These are phyloP conservation scores for Trichoderma polysporum DNA, from an alignment of 2,329 filamentous ascomycete species.

Conservation along the genomic window DNA sequence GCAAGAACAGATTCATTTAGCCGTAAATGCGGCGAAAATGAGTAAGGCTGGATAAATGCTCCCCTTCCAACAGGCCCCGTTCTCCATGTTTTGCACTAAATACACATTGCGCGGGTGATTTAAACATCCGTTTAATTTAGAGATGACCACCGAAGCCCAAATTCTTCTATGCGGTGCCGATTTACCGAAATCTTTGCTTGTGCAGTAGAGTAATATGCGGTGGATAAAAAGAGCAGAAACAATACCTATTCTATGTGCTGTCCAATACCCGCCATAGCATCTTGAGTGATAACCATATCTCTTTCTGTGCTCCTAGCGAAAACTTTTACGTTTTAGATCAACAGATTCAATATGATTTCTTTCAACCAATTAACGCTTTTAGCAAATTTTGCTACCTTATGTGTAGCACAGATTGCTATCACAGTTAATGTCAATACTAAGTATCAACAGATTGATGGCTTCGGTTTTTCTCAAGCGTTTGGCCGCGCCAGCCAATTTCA, in stretches of 20 bases:
- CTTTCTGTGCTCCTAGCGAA: no score
- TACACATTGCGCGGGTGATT: background rate
- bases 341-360: background rate
- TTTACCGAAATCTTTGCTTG: background rate
- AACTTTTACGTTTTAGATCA: background rate
- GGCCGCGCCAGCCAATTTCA: conserved; percentile 2
- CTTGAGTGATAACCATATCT: background rate
- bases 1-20: background rate
- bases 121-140: no score
- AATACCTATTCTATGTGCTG: background rate
- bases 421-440: background rate
- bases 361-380: background rate
- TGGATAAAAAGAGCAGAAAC: background rate
- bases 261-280: no score
- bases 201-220: background rate
- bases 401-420: conserved; percentile 2
- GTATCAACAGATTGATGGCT: conserved; percentile 9
- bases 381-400: background rate
- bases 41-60: conserved; percentile 1
- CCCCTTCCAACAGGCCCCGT: no score
- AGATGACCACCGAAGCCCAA: no score
- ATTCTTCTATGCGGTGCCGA: no score
- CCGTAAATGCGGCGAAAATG: background rate
- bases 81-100: background rate
- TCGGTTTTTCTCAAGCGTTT: conserved; percentile 13